Base-by-base conservation (phyloP, 2,329 filamentous ascomycete genomes). In the Sordariomycetes sp. region DNA sequence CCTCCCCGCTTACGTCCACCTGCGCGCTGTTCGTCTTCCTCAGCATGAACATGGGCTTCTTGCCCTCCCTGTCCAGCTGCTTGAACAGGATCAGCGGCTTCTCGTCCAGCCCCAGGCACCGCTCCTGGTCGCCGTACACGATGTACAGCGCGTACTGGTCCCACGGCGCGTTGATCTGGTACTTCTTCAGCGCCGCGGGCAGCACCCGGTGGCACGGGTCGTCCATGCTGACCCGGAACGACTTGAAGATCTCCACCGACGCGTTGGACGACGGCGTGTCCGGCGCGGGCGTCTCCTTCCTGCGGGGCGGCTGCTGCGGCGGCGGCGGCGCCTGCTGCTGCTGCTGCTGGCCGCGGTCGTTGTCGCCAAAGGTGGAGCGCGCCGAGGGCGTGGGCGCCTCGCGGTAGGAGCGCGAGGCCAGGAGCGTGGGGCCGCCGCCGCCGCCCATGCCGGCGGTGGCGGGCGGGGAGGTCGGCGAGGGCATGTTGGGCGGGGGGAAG, bases 31-130 rank as follows among this genome's bases (percentile, higher is more conserved):
- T 82, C 37, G 80, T 85, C 71, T 85, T 85, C 59, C 94, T 79
- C 59, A 99, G 76, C 94, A 99, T 99, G 68, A 99, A 99, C 94
- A 97, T 97, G 24, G 94, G 94, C 70, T 97, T 99, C 74, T 95
- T 88, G 53, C 94, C 94, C 75, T 97, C 94, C 70, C 92, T 92
- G 69, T 97, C 92, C 59, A 99, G 77, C 70, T 97, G 92, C 74
- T 99, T 99, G 75, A 99, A 99, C 61, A 99, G 74, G 62, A 97
- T 95, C 60, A 99, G 76, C 11, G 94, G 94, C 67, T 95, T 93
- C 74, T 99, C 94, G 59, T 97, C 88, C 63, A 96, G 77, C 1
- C 89, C 90, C 43, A 99, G 74, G 70, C 93, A 97, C 16, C 94
- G 86, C 74, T 99, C 94, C 72, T 97, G 91, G 67, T 97, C 92